Conservation (phyloP, 1,284 basidiomycete species). For the Ceratobasidium sp. region DNA sequence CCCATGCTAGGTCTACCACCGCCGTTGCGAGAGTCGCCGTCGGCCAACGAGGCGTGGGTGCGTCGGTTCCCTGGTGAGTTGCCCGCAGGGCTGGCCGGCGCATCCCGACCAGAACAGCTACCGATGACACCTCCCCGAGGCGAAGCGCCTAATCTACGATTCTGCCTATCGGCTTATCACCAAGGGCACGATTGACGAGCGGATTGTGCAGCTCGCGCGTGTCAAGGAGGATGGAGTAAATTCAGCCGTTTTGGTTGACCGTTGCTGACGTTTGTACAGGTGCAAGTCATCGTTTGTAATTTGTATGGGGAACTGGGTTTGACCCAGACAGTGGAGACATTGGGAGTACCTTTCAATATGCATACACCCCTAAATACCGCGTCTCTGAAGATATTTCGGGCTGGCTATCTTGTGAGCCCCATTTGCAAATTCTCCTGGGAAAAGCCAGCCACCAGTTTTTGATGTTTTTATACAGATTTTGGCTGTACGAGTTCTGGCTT, state of each 20-base stretch:
- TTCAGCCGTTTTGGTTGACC: background rate
- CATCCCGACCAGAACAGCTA: conserved; percentile 78
- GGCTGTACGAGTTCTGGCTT: too few species aligned
- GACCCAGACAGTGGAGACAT: too few species aligned
- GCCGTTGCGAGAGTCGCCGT: conserved; percentile 70
- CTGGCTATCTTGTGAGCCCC: too few species aligned
- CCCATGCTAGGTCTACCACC: conserved; percentile 89
- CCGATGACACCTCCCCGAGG: conserved; percentile 91
- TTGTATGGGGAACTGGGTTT: too few species aligned
- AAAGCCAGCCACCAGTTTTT: too few species aligned
- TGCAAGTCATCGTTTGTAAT: conserved; percentile 99
- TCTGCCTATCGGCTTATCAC: conserved; percentile 97
- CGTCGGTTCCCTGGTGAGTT: conserved; percentile 70
- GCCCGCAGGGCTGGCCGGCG: conserved; percentile 74
- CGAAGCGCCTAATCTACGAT: conserved; percentile 95
- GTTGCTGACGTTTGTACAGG: conserved; percentile 60
- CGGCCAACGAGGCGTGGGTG: conserved; percentile 65
- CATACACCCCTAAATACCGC: too few species aligned
- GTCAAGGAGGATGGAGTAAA: conserved; percentile 89
- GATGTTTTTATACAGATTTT: too few species aligned
- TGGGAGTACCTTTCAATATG: too few species aligned
- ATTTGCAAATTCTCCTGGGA: too few species aligned
- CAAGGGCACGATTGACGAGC: conserved; percentile 97
- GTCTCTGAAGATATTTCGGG: too few species aligned
- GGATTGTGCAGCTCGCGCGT: conserved; percentile 93